phyloP scores from a whole-genome alignment of 768 basidiomycete species.

The Baorangia bicolor region DNA sequence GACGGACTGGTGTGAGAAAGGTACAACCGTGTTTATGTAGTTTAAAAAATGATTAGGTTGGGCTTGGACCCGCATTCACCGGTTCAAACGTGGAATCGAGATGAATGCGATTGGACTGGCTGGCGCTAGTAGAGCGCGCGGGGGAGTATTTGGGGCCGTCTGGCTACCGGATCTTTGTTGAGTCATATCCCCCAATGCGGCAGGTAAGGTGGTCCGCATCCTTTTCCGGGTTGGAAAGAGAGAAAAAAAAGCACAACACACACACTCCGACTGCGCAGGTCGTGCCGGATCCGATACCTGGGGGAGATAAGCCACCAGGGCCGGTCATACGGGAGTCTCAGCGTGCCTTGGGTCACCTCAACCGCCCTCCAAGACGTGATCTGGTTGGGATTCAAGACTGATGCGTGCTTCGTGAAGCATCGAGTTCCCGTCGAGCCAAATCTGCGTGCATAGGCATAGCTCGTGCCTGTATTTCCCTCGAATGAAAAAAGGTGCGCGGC shows the following conservation, averaged over 20 bases:
- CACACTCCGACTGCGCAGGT: not conserved
- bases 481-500: conserved; percentile 21
- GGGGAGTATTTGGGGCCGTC: not conserved
- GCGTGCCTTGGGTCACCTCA: not conserved
- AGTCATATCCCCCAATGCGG: not conserved
- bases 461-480: conserved; percentile 25
- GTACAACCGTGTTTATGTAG: not conserved
- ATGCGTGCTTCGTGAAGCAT: conserved; percentile 14
- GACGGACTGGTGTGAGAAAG: conserved; percentile 9
- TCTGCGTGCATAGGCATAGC: conserved; percentile 1
- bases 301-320: conserved; percentile 4
- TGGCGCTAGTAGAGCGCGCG: conserved; percentile 5
- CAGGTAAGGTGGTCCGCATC: not conserved
- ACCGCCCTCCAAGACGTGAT: conserved; percentile 7
- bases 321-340: not conserved
- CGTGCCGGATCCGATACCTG: conserved; percentile 10
- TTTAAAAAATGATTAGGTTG: conserved; percentile 1
- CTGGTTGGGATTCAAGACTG: conserved; percentile 4
- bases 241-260: not conserved
- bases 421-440: conserved; percentile 9
- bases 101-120: not conserved
- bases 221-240: not conserved
- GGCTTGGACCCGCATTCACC: not conserved
- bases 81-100: not conserved
- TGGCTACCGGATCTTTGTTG: not conserved